Conservation (phyloP, 2,329 filamentous ascomycete species). For the Aspergillus japonicus region DNA sequence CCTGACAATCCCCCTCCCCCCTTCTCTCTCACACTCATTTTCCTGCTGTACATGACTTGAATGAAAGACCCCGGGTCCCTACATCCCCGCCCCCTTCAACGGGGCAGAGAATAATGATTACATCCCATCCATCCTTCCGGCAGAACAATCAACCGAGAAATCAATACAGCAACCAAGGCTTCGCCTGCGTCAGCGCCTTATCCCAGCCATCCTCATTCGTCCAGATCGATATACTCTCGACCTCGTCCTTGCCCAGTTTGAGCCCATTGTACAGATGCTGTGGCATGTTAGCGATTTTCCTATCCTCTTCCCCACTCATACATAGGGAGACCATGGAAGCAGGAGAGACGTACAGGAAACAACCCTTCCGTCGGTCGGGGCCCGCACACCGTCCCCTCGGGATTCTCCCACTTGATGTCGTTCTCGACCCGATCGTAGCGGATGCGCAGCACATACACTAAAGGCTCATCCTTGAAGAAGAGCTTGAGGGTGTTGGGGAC, state of each 20-base stretch:
- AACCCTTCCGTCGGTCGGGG: constrained; percentile 39
- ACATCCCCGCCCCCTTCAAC: no score
- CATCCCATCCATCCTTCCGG: no score
- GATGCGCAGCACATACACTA: constrained; percentile 40
- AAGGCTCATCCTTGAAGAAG: constrained; percentile 39
- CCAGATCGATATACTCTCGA: constrained; percentile 40
- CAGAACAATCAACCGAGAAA: not conserved
- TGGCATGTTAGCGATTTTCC: not conserved
- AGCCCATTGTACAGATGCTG: constrained; percentile 42
- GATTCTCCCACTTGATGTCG: constrained; percentile 39
- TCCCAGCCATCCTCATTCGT: constrained; percentile 40
- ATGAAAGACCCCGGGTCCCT: no score
- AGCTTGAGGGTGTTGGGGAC: constrained; percentile 39
- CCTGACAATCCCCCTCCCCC: no score
- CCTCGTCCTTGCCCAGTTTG: constrained; percentile 37
- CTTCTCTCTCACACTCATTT: no score
- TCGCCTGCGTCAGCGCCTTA: constrained; percentile 32
- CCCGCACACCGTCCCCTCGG: constrained; percentile 37
- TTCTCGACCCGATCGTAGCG: constrained; percentile 29
- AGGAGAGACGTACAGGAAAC: constrained; percentile 34
- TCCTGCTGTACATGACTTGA: no score
- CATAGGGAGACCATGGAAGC: not conserved
- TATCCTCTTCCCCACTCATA: not conserved
- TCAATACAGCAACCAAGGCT: constrained; percentile 38
- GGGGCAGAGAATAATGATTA: no score